Evolutionary conservation across 768 basidiomycete species (phyloP), one percentile per base, ranked within the genome.

Genomic region (Boletus bicolor): DNA sequence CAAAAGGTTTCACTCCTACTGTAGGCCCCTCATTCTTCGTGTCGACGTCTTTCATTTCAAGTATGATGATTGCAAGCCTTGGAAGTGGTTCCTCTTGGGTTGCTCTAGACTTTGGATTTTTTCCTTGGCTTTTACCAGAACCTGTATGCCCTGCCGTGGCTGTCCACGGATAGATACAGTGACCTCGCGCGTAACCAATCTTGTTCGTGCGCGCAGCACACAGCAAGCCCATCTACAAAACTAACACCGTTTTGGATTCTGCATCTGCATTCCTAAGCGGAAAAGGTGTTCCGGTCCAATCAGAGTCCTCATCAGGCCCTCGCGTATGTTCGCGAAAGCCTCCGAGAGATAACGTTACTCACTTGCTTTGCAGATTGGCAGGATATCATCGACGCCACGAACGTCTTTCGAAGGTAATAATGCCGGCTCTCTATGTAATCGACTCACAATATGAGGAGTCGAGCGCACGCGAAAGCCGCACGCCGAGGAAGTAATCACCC

Each of bases 61-160:
- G 58, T 45, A 51, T 53, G 43, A 42, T 8, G 30, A 36, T 55
- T 64, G 47, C 53, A 28, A 6, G 35, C 17, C 30, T 45, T 17
- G 51, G 45, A 26, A 21, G 24, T 28, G 19, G 7, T 44, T 47
- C 12, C 37, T 50, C 45, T 36, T 49, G 41, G 44, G 28, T 42
- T 24, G 34, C 42, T 47, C 54, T 51, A 38, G 63, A 56, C 48
- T 28, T 39, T 54, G 35, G 17, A 17, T 34, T 37, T 30, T 30
- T 12, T 36, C 53, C 63, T 61, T 62, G 60, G 53, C 59, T n/a
- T n/a, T 38, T 35, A 24, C 45, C 51, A 42, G 34, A 34, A 35
- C 24, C 12, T 14, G 36, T 30, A 34, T 43, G 14, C 41, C 19
- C 21, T 44, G 21, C 26, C 43, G 11, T 50, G 7, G 4, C 36